A percentile compares a stretch with the other conserved stretches of the same genome.
These are phyloP conservation scores for Xylariales sp. DNA, from an alignment of 2,329 filamentous ascomycete genomes.

Conservation along the genomic window DNA sequence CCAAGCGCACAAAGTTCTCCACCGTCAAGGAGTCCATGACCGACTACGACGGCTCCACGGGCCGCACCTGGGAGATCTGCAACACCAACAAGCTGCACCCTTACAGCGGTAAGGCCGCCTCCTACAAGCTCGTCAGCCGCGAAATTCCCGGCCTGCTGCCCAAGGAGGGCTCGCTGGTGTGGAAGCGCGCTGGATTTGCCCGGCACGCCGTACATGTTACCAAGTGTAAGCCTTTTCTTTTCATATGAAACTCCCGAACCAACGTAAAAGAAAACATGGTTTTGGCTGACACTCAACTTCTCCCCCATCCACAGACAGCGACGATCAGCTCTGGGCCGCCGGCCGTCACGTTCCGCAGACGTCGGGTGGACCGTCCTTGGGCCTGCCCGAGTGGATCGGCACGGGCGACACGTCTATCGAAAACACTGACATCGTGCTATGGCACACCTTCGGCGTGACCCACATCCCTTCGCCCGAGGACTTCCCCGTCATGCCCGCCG, in stretches of 20 bases:
- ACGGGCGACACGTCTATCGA: constrained; percentile 66
- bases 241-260: too few species aligned
- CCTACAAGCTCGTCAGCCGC: constrained; percentile 85
- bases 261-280: too few species aligned
- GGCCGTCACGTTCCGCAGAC: constrained; percentile 87
- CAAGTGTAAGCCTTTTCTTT: constrained; percentile 61
- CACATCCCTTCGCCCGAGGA: constrained; percentile 89
- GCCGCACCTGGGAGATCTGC: constrained; percentile 84
- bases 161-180: constrained; percentile 76
- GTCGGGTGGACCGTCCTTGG: constrained; percentile 69
- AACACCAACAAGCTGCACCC: constrained; percentile 83
- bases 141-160: constrained; percentile 77
- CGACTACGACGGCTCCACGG: constrained; percentile 77
- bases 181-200: constrained; percentile 86
- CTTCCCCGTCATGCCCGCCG: constrained; percentile 86
- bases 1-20: constrained; percentile 73
- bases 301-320: constrained; percentile 52
- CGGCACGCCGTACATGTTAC: constrained; percentile 86
- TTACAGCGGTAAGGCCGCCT: constrained; percentile 77
- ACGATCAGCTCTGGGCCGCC: constrained; percentile 79
- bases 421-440: constrained; percentile 83
- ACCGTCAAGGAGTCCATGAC: constrained; percentile 66
- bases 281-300: not conserved
- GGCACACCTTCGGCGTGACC: constrained; percentile 90
- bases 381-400: constrained; percentile 73